Evolutionary conservation across 2,329 filamentous ascomycete species (phyloP).

Genomic region (Pseudogymnoascus sp.): DNA sequence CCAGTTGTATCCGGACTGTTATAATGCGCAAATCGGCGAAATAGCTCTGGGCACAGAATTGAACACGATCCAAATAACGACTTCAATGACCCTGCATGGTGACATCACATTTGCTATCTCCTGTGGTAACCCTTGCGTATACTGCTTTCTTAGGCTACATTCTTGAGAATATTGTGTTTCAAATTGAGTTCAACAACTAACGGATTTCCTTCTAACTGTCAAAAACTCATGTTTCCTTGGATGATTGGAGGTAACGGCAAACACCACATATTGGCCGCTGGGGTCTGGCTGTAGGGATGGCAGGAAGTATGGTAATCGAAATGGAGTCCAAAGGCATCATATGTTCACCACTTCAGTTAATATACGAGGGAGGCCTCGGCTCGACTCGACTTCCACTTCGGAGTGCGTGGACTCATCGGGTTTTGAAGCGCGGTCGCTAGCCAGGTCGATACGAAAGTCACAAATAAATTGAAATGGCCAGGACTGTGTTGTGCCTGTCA

Average conservation of each 20-base stretch:
- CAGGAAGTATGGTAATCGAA: not conserved
- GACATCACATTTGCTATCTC: not conserved
- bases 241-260: not conserved
- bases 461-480: not conserved
- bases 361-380: not conserved
- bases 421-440: not conserved
- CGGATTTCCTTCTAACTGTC: not conserved
- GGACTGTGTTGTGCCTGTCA: not conserved
- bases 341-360: not conserved
- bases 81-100: conserved; percentile 7
- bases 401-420: not conserved
- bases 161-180: not conserved
- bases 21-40: conserved; percentile 6
- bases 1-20: conserved; percentile 8
- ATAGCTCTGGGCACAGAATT: conserved; percentile 5
- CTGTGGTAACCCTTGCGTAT: not conserved
- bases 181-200: not conserved
- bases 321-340: not conserved
- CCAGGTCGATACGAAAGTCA: not conserved
- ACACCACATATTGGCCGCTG: not conserved
- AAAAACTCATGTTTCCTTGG: not conserved
- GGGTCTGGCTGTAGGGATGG: not conserved
- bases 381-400: not conserved
- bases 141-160: not conserved
- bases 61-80: conserved; percentile 9